Evolutionary conservation across 2,329 filamentous ascomycete species (phyloP).

Genomic region (Stachybotrys elegans): DNA sequence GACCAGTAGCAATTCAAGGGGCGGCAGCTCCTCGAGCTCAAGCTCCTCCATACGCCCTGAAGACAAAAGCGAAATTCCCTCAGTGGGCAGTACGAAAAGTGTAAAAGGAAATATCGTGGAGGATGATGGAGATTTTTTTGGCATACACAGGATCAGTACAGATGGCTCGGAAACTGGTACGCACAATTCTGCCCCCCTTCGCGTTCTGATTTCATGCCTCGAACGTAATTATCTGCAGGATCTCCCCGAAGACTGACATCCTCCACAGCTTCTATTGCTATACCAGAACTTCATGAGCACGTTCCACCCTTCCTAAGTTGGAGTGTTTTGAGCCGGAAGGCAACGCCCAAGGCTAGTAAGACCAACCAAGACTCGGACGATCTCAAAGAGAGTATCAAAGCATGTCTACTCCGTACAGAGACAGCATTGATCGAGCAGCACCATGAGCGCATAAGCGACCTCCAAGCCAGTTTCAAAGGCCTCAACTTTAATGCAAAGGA

Average conservation of each 20-base stretch:
- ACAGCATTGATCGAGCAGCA: slow-evolving; percentile 1
- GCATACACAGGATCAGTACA: background rate
- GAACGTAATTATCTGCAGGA: too few species aligned
- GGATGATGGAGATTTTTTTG: slow-evolving; percentile 1
- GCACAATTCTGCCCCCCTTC: background rate
- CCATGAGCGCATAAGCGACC: background rate
- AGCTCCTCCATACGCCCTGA: background rate
- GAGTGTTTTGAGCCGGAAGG: background rate
- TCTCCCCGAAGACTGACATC: too few species aligned
- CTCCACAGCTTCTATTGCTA: too few species aligned
- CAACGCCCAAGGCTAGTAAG: background rate
- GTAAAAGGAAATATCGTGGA: background rate
- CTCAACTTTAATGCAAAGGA: slow-evolving; percentile 1
- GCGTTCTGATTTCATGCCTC: background rate
- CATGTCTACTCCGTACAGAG: slow-evolving; percentile 4
- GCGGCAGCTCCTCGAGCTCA: too few species aligned
- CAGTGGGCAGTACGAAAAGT: too few species aligned
- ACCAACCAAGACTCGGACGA: background rate
- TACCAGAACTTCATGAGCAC: background rate
- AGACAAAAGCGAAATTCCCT: background rate
- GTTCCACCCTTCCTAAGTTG: slow-evolving; percentile 4
- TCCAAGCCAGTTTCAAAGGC: background rate
- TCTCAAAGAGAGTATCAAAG: background rate
- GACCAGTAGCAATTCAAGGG: too few species aligned
- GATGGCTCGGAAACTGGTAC: background rate